Percentiles rank a stretch among this genome's conserved stretches.
Evolutionary conservation across 2,329 filamentous ascomycete species (phyloP).

Genomic region (Talaromyces islandicus): DNA sequence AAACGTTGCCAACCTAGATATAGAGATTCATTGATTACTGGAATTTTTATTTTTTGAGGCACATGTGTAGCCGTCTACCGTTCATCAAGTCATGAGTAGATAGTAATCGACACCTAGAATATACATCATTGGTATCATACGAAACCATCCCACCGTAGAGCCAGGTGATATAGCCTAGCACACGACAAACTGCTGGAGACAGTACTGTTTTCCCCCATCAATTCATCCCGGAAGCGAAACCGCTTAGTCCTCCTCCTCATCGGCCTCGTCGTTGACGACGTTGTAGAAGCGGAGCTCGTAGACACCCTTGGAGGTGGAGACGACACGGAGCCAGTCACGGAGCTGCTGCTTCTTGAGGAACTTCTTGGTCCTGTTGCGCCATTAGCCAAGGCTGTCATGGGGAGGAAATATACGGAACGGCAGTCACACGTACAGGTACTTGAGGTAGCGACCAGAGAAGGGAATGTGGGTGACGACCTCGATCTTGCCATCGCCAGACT

Average conservation of each 20-base stretch:
- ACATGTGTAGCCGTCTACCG: constrained; percentile 17
- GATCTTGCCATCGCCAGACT: constrained; percentile 93
- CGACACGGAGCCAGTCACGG: constrained; percentile 98
- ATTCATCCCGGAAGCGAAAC: neutral
- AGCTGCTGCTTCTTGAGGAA: constrained; percentile 99
- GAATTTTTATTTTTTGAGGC: neutral
- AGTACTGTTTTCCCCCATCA: neutral
- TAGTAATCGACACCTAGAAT: neutral
- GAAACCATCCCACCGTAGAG: neutral
- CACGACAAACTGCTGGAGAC: neutral
- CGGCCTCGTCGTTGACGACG: constrained; percentile 95
- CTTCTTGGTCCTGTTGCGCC: constrained; percentile 84
- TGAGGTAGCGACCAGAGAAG: constrained; percentile 97
- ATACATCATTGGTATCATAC: neutral
- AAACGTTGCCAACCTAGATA: neutral
- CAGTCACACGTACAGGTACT: constrained; percentile 77
- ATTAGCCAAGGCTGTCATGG: neutral
- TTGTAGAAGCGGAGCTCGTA: constrained; percentile 99
- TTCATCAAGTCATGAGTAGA: constrained; percentile 27
- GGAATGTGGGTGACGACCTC: constrained; percentile 96
- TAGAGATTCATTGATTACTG: neutral
- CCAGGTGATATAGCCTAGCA: neutral
- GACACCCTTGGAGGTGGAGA: constrained; percentile 94
- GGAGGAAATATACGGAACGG: neutral
- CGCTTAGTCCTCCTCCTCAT: constrained; percentile 96